phyloP scores from a whole-genome alignment of 2,329 filamentous ascomycete genomes.

The Knufia fluminis region DNA sequence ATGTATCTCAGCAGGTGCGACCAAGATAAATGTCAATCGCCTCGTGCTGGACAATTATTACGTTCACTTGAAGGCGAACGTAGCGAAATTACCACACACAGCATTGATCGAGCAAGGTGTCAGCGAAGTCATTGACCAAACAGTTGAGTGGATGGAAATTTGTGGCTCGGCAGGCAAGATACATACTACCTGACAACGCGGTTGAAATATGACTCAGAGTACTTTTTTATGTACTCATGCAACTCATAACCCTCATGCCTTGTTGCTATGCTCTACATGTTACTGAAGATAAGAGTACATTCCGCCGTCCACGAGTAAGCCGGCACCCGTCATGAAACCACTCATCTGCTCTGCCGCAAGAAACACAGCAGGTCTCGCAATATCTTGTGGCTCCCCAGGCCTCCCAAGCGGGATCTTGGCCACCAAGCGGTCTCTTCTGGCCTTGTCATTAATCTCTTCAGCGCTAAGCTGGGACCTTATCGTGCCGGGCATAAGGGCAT shows the following conservation, averaged over 20 bases:
- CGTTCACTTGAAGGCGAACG: conserved; percentile 19
- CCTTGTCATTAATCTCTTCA: conserved; percentile 63
- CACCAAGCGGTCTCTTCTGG: conserved; percentile 70
- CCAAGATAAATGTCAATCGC: conserved; percentile 48
- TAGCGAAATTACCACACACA: conserved; percentile 22
- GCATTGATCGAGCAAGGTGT: conserved; percentile 26
- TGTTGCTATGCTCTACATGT: neutral
- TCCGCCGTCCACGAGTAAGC: conserved; percentile 70
- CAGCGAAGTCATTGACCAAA: conserved; percentile 23
- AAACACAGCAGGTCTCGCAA: conserved; percentile 79
- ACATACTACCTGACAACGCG: neutral
- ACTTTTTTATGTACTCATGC: no score
- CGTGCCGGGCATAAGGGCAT: conserved; percentile 73
- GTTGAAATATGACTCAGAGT: no score
- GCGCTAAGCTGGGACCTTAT: conserved; percentile 79
- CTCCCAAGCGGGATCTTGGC: conserved; percentile 68
- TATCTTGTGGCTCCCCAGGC: conserved; percentile 51
- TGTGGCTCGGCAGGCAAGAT: conserved; percentile 19
- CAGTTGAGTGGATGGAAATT: conserved; percentile 19
- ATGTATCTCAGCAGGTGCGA: conserved; percentile 47
- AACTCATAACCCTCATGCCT: no score
- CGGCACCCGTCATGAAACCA: conserved; percentile 52
- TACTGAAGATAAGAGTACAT: conserved; percentile 79
- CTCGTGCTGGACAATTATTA: conserved; percentile 17
- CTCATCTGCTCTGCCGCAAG: conserved; percentile 69